Conservation (phyloP, 2,329 filamentous ascomycete species). For the Beauveria medogensis region DNA sequence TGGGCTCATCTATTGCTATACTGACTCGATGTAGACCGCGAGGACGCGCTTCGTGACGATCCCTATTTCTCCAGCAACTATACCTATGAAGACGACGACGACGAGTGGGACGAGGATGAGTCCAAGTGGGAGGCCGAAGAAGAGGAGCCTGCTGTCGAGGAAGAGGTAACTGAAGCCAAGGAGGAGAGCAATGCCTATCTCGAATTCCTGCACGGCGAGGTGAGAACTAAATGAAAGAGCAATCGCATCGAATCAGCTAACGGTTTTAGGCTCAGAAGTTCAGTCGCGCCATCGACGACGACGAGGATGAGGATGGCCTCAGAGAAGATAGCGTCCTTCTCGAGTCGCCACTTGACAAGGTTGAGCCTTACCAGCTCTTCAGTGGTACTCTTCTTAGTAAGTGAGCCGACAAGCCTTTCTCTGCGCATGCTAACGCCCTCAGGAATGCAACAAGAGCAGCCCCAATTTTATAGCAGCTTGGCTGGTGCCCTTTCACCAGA, state of each 20-base stretch:
- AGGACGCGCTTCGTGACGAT: conserved; percentile 86
- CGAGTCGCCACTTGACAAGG: conserved; percentile 88
- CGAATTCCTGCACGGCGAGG: conserved; percentile 91
- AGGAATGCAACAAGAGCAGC: conserved; percentile 87
- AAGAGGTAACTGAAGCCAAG: conserved; percentile 58
- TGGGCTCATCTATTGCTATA: not conserved
- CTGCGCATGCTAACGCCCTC: conserved; percentile 1
- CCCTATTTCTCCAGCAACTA: conserved; percentile 61
- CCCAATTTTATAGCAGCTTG: conserved; percentile 75
- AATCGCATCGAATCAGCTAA: conserved; percentile 15
- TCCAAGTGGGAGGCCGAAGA: conserved; percentile 72
- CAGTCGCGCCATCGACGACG: conserved; percentile 57
- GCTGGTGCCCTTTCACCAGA: conserved; percentile 71
- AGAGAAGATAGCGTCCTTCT: conserved; percentile 88
- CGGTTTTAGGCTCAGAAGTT: conserved; percentile 69
- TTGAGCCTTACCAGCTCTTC: conserved; percentile 91
- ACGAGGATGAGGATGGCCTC: conserved; percentile 72
- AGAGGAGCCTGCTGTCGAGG: conserved; percentile 55
- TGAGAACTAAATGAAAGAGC: conserved; percentile 26
- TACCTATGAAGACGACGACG: conserved; percentile 65
- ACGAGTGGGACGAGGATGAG: conserved; percentile 77
- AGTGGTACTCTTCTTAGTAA: conserved; percentile 72
- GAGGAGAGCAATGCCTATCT: conserved; percentile 93
- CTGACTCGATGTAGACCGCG: conserved; percentile 56
- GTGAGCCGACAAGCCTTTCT: conserved; percentile 26